A percentile compares a stretch with the other conserved stretches of the same genome.
Conservation (phyloP, 441 rosid species). For the Raphanus hybrid region DNA sequence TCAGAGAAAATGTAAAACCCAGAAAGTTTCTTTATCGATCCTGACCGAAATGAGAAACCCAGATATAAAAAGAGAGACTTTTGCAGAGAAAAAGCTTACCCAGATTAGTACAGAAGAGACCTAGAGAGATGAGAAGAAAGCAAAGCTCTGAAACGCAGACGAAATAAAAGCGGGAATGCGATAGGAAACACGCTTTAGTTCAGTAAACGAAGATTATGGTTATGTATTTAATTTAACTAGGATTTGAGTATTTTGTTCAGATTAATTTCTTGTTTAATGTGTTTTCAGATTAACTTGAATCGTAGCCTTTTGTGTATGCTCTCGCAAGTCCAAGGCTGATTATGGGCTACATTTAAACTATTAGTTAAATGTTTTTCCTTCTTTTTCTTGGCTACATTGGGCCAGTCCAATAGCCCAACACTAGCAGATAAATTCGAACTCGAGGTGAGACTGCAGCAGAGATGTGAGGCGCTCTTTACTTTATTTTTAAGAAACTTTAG, state of each 20-base stretch:
- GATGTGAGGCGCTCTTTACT: background rate
- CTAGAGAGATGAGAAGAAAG: background rate
- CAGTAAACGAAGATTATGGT: background rate
- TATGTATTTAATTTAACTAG: background rate
- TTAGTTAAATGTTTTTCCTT: background rate
- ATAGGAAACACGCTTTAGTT: background rate
- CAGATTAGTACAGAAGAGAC: background rate
- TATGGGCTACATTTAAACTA: background rate
- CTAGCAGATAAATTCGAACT: background rate
- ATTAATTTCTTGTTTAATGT: background rate
- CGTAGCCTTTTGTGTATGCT: background rate
- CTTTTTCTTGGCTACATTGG: background rate
- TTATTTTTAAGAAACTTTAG: background rate
- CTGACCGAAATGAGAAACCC: background rate
- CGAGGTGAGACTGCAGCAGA: background rate
- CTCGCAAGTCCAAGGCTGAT: background rate
- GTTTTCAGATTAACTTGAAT: background rate
- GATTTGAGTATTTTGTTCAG: background rate
- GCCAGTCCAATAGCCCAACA: background rate
- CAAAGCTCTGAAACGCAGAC: background rate
- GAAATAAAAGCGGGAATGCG: conserved; percentile 1
- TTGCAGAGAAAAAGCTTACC: conserved; percentile 5
- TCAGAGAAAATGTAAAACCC: conserved; percentile 8
- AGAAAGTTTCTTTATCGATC: background rate
- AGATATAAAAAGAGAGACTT: background rate